A percentile compares a stretch with the other conserved stretches of the same genome.
phyloP scores from a whole-genome alignment of 345 rosid genomes.

The Laguncularia racemosa region DNA sequence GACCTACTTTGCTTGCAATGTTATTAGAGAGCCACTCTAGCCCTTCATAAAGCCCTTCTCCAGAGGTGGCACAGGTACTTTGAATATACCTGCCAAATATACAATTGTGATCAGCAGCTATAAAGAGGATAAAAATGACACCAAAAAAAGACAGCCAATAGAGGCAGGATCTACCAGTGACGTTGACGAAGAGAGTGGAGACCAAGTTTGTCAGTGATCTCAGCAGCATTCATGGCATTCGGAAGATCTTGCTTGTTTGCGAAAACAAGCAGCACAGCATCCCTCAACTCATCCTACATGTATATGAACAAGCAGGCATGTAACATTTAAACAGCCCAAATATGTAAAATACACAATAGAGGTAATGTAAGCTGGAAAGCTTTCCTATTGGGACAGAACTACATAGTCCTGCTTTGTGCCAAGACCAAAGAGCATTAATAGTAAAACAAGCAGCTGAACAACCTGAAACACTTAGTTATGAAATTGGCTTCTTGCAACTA shows the following conservation, averaged over 20 bases:
- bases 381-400: too few species aligned
- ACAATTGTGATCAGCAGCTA: not conserved
- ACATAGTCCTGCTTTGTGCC: too few species aligned
- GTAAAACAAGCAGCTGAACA: too few species aligned
- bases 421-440: too few species aligned
- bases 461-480: too few species aligned
- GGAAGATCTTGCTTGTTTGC: constrained; percentile 91
- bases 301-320: too few species aligned
- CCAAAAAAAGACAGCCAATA: not conserved
- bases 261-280: constrained; percentile 85
- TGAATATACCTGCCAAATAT: constrained; percentile 62
- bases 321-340: not conserved
- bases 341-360: too few species aligned
- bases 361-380: too few species aligned
- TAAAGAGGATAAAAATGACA: not conserved
- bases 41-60: constrained; percentile 78
- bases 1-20: constrained; percentile 53
- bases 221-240: constrained; percentile 84
- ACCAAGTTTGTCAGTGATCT: constrained; percentile 78
- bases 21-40: constrained; percentile 83
- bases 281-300: constrained; percentile 76
- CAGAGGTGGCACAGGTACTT: constrained; percentile 74
- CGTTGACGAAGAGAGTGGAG: constrained; percentile 82
- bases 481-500: too few species aligned
- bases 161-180: constrained; percentile 39